Evolutionary conservation across 192 early-diverging fungal genomes (phyloP).

Genomic region (Podila horticola): DNA sequence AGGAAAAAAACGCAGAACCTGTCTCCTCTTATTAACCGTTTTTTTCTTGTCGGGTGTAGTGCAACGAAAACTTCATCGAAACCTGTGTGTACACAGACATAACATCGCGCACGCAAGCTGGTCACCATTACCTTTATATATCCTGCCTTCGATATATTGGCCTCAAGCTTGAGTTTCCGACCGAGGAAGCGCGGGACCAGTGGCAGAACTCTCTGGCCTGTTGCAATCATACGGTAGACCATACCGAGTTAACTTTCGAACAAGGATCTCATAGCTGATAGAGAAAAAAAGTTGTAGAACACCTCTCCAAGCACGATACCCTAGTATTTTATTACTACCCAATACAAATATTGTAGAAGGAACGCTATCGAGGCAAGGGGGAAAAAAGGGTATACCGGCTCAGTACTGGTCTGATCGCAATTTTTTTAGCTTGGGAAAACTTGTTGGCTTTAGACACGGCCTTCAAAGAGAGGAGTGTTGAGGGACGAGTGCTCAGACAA

Average conservation of each 20-base stretch:
- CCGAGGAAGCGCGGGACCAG: background rate
- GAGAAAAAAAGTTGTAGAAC: too few species aligned
- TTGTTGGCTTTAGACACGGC: slow-evolving; percentile 15
- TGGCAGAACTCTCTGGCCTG: background rate
- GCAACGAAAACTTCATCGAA: background rate
- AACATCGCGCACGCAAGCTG: background rate
- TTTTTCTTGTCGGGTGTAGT: background rate
- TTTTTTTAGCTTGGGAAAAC: background rate
- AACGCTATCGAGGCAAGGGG: too few species aligned
- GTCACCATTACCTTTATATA: background rate
- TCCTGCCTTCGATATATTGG: background rate
- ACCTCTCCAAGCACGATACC: too few species aligned
- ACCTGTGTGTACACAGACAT: background rate
- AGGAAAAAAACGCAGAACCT: too few species aligned
- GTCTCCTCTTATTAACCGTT: too few species aligned
- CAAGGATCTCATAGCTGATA: too few species aligned
- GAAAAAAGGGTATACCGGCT: background rate
- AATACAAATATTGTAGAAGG: too few species aligned
- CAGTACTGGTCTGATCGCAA: background rate
- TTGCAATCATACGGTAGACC: too few species aligned
- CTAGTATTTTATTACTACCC: too few species aligned
- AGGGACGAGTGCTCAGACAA: slow-evolving; percentile 1
- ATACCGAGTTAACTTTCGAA: background rate
- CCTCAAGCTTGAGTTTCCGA: slow-evolving; percentile 8
- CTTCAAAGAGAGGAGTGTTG: slow-evolving; percentile 35